Conservation (phyloP, 306 rosid species). For the Albizia julibrissin region DNA sequence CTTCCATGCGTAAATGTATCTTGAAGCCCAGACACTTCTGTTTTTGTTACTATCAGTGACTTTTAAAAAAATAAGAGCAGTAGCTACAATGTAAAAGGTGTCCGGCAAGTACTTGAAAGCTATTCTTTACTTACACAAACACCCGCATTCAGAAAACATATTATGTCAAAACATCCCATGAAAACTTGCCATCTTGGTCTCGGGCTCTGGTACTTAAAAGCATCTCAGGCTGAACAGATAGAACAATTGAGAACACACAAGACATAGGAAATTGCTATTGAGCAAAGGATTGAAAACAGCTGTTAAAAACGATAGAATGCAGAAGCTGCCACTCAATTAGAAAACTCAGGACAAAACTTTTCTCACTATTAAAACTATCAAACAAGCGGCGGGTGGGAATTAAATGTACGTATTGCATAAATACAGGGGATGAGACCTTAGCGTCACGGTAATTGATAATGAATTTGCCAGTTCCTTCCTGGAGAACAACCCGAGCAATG, state of each 20-base stretch:
- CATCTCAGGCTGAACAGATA: background rate
- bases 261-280: background rate
- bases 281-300: background rate
- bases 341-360: background rate
- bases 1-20: background rate
- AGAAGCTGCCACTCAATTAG: background rate
- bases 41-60: background rate
- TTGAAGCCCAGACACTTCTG: background rate
- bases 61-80: background rate
- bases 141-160: background rate
- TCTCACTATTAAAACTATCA: background rate
- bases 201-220: background rate
- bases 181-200: background rate
- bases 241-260: background rate
- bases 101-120: background rate
- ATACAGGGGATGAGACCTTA: slow-evolving; percentile 46
- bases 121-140: background rate
- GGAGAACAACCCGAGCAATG: slow-evolving; percentile 86
- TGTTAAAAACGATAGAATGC: background rate
- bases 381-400: background rate
- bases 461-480: slow-evolving; percentile 88
- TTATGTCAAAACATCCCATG: background rate
- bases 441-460: slow-evolving; percentile 92
- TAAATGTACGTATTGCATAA: background rate
- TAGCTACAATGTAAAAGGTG: background rate